phyloP scores from a whole-genome alignment of 148 eudicot genomes.

The Rhododendron vialii region DNA sequence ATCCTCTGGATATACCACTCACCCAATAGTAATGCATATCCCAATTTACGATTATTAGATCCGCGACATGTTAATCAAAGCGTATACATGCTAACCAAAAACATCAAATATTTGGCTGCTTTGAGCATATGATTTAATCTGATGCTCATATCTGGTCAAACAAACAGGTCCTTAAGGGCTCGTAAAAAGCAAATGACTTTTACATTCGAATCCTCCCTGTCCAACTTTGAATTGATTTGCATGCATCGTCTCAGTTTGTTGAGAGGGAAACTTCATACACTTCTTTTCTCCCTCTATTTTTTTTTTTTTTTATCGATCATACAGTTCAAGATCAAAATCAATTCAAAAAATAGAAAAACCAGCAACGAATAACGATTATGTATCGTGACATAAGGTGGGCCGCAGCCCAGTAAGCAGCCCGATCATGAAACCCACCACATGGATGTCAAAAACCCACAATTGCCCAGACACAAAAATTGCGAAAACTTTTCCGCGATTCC shows the following conservation, averaged over 20 bases:
- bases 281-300: too few relatives aligned
- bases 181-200: too few relatives aligned
- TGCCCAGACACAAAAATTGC: background rate
- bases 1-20: too few relatives aligned
- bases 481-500: background rate
- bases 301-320: too few relatives aligned
- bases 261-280: background rate
- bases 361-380: too few relatives aligned
- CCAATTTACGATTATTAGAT: background rate
- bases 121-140: background rate
- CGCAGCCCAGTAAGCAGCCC: background rate
- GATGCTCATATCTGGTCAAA: too few relatives aligned
- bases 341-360: too few relatives aligned
- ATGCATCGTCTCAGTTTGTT: background rate
- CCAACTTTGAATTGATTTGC: background rate
- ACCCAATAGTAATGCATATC: background rate
- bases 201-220: background rate
- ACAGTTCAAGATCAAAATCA: too few relatives aligned
- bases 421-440: background rate
- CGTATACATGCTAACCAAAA: background rate
- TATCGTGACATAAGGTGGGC: background rate
- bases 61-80: background rate
- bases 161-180: too few relatives aligned
- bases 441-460: background rate
- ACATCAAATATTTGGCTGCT: background rate